Conservation (phyloP, 345 rosid genomes). For the Trapa incisa region DNA sequence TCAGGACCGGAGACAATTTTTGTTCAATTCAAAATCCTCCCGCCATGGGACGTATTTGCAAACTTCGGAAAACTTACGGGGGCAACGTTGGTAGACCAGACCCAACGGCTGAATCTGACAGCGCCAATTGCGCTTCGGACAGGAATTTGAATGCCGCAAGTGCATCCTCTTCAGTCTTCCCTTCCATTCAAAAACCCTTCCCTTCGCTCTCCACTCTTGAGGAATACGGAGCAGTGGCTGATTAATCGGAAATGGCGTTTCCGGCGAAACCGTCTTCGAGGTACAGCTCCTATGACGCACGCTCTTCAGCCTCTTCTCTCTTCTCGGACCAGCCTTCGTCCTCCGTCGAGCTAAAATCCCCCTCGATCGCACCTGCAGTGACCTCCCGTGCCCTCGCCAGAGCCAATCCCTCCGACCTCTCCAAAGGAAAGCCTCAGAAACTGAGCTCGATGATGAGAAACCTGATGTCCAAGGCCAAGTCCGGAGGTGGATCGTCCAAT, state of each 20-base stretch:
- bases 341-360: slow-evolving; percentile 28
- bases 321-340: slow-evolving; percentile 47
- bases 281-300: slow-evolving; percentile 60
- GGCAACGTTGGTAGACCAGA: background rate
- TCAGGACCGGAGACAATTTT: background rate
- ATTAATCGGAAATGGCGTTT: slow-evolving; percentile 3
- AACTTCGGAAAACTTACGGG: background rate
- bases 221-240: background rate
- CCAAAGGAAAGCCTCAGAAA: slow-evolving; percentile 20
- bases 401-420: slow-evolving; percentile 30
- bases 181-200: slow-evolving; percentile 1
- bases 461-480: slow-evolving; percentile 32
- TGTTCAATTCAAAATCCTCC: slow-evolving; percentile 1
- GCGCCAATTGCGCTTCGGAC: background rate
- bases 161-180: background rate
- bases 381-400: slow-evolving; percentile 46
- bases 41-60: background rate
- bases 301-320: slow-evolving; percentile 47
- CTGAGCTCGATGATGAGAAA: slow-evolving; percentile 55
- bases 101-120: background rate
- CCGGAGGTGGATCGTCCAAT: slow-evolving; percentile 13
- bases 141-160: slow-evolving; percentile 9
- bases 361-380: slow-evolving; percentile 9
- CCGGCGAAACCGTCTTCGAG: slow-evolving; percentile 29
- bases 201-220: background rate